These are phyloP conservation scores for Chiua sp. DNA, from an alignment of 1,284 basidiomycete genomes.

Conservation along the genomic window DNA sequence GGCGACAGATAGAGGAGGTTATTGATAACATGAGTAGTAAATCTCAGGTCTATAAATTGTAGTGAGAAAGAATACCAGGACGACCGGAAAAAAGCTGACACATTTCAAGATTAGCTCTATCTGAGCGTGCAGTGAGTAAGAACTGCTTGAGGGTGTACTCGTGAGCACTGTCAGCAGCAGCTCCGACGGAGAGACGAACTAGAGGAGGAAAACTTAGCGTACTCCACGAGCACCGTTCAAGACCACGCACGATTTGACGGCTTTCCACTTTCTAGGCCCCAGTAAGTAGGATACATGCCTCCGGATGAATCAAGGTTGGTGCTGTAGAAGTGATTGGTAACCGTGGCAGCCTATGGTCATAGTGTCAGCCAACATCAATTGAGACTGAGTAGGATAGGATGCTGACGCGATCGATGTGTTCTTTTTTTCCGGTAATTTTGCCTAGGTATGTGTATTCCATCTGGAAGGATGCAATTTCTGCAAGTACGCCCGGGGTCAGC, in stretches of 20 bases:
- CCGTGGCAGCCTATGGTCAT: constrained; percentile 48
- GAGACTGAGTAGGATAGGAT: not conserved
- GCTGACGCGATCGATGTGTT: constrained; percentile 52
- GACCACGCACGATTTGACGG: constrained; percentile 46
- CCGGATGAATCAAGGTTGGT: constrained; percentile 49
- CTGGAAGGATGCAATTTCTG: constrained; percentile 62
- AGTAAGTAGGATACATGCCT: constrained; percentile 61
- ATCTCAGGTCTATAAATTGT: constrained; percentile 57
- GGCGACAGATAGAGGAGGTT: constrained; percentile 72
- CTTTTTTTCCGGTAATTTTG: constrained; percentile 55
- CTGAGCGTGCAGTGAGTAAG: constrained; percentile 63
- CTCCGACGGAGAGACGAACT: constrained; percentile 65
- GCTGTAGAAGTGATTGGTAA: constrained; percentile 53
- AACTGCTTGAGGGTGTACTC: constrained; percentile 81
- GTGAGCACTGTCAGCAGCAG: constrained; percentile 70
- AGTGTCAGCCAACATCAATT: not conserved
- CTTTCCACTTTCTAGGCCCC: constrained; percentile 49
- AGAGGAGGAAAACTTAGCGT: constrained; percentile 7
- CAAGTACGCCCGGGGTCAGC: constrained; percentile 47
- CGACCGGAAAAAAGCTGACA: constrained; percentile 49
- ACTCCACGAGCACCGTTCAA: constrained; percentile 1
- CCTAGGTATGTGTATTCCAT: constrained; percentile 64
- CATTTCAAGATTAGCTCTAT: constrained; percentile 62
- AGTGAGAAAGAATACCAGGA: constrained; percentile 8
- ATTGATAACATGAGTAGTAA: constrained; percentile 64